Base-by-base conservation (phyloP, 331 rosid species). In the Rosa hybrid region DNA sequence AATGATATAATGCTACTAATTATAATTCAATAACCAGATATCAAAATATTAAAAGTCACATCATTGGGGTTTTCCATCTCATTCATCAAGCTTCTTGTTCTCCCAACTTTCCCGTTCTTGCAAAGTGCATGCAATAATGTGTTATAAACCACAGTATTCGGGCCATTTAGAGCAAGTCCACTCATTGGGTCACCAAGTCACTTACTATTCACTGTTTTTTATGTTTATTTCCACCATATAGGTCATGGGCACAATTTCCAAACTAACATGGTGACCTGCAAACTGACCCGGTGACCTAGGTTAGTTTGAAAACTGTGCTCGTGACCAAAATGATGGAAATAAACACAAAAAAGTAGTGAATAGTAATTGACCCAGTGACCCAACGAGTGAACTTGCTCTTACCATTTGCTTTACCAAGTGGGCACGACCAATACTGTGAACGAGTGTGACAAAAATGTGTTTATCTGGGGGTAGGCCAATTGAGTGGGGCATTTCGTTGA, bases 41-140 rank as follows among this genome's bases (percentile, higher is more conserved):
- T 90, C 85, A 93, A 68, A 59, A 90, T 76, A 71, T 91, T 91
- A 74, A 82, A 91, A 12, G 97, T 90, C 44, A 91, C 91, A 63
- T 90, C 97, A 76, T 86, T 93, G 2, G 86, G 91, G 5, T 74
- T 84, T 57, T 60, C 85, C 83, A 86, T 91, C 81, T 93, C 97
- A 83, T 69, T 90, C 94, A 88, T 86, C 93, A 93, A 89, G 83
- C 91, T 93, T 81, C 98, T 93, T 16, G 92, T 94, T 78, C 91
- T 88, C 75, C 93, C 97, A 74, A 86, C 84, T 74, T 90, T 91
- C 14, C 96, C 91, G 77, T 91, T 91, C 84, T 46, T 91, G 83
- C 94, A 91, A 83, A 93, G 92, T 2, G 91, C 91, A 84, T 87
- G 93, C 8, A 93, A 86, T 85, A 93, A 84, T 1, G 97, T 90